phyloP scores from a whole-genome alignment of 78 protist genomes.

The Cavenderia fasciculata region DNA sequence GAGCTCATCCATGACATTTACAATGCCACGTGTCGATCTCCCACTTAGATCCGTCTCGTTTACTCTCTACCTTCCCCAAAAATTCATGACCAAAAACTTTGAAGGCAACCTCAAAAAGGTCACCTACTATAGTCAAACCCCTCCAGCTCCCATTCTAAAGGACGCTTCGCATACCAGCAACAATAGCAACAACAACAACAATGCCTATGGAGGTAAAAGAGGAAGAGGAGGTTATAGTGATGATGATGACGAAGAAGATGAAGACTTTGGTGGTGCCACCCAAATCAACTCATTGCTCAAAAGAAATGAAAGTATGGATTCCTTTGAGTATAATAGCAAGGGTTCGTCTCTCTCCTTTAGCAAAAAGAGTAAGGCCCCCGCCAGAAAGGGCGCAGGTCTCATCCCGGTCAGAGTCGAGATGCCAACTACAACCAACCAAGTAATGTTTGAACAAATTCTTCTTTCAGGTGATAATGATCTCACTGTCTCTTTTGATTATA shows the following conservation, averaged over 20 bases:
- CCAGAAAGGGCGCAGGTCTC: conserved; percentile 15
- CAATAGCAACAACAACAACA: neutral
- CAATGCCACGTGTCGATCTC: conserved; percentile 56
- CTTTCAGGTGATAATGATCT: conserved; percentile 40
- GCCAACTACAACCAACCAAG: conserved; percentile 1
- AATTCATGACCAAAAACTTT: no score
- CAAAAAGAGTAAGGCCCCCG: no score
- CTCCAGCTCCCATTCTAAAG: neutral
- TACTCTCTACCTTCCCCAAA: conserved; percentile 28
- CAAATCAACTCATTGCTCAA: no score
- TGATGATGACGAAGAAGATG: no score
- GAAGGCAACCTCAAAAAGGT: conserved; percentile 42
- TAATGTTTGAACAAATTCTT: conserved; percentile 49
- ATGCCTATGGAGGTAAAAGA: neutral
- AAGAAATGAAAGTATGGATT: neutral
- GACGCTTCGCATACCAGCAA: neutral
- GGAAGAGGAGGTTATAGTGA: neutral
- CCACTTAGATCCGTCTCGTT: conserved; percentile 32
- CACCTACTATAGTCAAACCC: neutral
- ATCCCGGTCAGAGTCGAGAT: conserved; percentile 48
- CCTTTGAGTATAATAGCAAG: neutral
- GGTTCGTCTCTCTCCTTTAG: no score
- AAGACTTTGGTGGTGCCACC: no score
- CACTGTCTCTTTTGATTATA: neutral
- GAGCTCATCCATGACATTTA: conserved; percentile 4